These are phyloP conservation scores for Orychophragmus violaceus DNA, from an alignment of 345 rosid genomes.

Conservation along the genomic window DNA sequence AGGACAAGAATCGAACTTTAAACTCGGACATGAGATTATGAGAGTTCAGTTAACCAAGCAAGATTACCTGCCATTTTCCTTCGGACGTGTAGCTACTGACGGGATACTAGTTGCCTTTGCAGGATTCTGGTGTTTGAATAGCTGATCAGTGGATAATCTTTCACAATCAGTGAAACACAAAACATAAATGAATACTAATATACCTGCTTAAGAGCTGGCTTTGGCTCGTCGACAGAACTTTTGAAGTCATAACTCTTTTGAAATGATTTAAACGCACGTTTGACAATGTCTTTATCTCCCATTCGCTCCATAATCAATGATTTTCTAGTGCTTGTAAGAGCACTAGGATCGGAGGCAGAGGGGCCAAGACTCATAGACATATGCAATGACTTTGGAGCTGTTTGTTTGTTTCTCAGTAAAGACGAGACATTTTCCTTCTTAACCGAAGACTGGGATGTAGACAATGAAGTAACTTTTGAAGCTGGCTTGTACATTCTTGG, in stretches of 20 bases:
- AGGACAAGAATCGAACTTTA: not conserved
- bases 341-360: conserved; percentile 33
- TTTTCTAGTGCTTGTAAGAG: no score
- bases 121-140: conserved; percentile 7
- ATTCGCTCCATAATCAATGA: conserved; percentile 84
- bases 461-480: conserved; percentile 25
- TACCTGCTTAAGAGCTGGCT: conserved; percentile 54
- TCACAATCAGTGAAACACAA: not conserved
- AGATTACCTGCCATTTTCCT: conserved; percentile 63
- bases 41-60: not conserved
- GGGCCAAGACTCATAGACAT: conserved; percentile 52
- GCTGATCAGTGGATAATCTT: not conserved
- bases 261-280: conserved; percentile 73
- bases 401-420: conserved; percentile 43
- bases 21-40: not conserved
- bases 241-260: conserved; percentile 46
- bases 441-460: conserved; percentile 35
- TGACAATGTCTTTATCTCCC: conserved; percentile 89
- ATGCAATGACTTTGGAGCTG: conserved; percentile 65
- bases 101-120: conserved; percentile 40
- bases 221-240: conserved; percentile 39
- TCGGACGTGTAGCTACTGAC: conserved; percentile 29
- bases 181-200: not conserved
- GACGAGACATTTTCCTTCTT: conserved; percentile 35
- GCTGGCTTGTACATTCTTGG: conserved; percentile 46